A percentile compares a stretch with the other conserved stretches of the same genome.
phyloP scores from a whole-genome alignment of 2,329 filamentous ascomycete genomes.

The Alternaria brassicae region DNA sequence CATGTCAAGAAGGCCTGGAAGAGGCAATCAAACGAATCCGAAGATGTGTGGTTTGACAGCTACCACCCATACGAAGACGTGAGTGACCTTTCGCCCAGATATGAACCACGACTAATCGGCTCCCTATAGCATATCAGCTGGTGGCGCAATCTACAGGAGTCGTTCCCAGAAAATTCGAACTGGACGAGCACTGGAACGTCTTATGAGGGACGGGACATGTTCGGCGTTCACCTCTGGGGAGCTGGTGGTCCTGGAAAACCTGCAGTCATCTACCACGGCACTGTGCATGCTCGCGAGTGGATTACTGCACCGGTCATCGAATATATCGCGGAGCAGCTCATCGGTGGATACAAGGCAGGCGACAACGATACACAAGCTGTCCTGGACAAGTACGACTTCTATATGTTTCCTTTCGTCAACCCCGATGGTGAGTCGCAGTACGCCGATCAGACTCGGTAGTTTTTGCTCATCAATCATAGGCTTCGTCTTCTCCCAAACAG shows the following conservation, averaged over 20 bases:
- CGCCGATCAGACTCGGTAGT: too few relatives aligned
- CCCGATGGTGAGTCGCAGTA: slow-evolving; percentile 32
- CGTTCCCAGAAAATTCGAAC: slow-evolving; percentile 38
- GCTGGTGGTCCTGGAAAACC: slow-evolving; percentile 42
- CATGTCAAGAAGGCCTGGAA: slow-evolving; percentile 51
- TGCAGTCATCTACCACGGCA: slow-evolving; percentile 42
- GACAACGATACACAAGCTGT: slow-evolving; percentile 42
- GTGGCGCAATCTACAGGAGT: slow-evolving; percentile 35
- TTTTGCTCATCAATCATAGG: slow-evolving; percentile 19
- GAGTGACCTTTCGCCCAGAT: background rate
- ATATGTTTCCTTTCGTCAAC: slow-evolving; percentile 43
- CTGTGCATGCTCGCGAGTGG: slow-evolving; percentile 45
- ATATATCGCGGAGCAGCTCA: slow-evolving; percentile 38
- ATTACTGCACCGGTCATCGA: slow-evolving; percentile 49
- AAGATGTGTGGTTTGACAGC: slow-evolving; percentile 40
- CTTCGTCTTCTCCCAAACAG: slow-evolving; percentile 45
- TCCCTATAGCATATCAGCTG: slow-evolving; percentile 19
- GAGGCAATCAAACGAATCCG: slow-evolving; percentile 26
- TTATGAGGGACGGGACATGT: slow-evolving; percentile 41
- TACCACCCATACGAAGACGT: slow-evolving; percentile 44
- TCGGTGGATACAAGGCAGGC: slow-evolving; percentile 37
- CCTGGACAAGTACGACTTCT: slow-evolving; percentile 43
- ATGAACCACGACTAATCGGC: background rate
- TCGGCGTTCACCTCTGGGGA: slow-evolving; percentile 44
- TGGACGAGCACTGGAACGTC: slow-evolving; percentile 40